Evolutionary conservation across 352 stramenopile species (phyloP).

Genomic region (Globisporangium nodosum): DNA sequence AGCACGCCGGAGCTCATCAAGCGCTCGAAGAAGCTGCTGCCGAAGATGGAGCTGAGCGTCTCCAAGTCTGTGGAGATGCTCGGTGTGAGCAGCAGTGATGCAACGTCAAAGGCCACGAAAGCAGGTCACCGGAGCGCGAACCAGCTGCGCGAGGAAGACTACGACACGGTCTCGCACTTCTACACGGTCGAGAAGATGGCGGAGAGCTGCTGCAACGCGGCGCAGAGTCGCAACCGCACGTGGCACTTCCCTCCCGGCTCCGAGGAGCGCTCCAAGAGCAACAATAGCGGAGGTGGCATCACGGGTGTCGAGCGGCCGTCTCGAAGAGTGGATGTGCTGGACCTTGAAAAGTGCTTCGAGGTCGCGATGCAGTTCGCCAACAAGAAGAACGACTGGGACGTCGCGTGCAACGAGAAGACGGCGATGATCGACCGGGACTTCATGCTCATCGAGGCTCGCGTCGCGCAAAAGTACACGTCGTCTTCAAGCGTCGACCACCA

Average conservation of each 20-base stretch:
- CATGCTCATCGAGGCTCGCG: slow-evolving; percentile 44
- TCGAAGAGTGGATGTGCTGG: slow-evolving; percentile 55
- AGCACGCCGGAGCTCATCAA: slow-evolving; percentile 2
- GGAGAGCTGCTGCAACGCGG: slow-evolving; percentile 62
- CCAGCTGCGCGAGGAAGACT: slow-evolving; percentile 20
- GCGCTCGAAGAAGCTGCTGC: slow-evolving; percentile 14
- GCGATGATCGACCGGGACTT: slow-evolving; percentile 67
- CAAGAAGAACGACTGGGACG: slow-evolving; percentile 40
- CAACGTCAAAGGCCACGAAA: neutral
- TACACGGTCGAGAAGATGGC: slow-evolving; percentile 76
- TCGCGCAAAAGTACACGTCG: slow-evolving; percentile 25
- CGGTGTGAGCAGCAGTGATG: slow-evolving; percentile 1
- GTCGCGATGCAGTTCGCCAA: slow-evolving; percentile 53
- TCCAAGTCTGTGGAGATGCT: slow-evolving; percentile 2
- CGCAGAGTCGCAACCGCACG: slow-evolving; percentile 64
- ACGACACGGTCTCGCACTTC: slow-evolving; percentile 53
- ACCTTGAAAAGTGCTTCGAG: slow-evolving; percentile 69
- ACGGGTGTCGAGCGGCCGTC: slow-evolving; percentile 56
- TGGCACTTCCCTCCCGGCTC: slow-evolving; percentile 69
- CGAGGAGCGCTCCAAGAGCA: slow-evolving; percentile 52
- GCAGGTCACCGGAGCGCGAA: slow-evolving; percentile 7
- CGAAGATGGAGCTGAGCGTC: slow-evolving; percentile 8
- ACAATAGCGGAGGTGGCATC: slow-evolving; percentile 32
- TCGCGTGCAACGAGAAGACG: slow-evolving; percentile 35
- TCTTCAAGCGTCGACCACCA: neutral